phyloP scores from a whole-genome alignment of 352 stramenopile genomes.

The Globisporangium nodosum region DNA sequence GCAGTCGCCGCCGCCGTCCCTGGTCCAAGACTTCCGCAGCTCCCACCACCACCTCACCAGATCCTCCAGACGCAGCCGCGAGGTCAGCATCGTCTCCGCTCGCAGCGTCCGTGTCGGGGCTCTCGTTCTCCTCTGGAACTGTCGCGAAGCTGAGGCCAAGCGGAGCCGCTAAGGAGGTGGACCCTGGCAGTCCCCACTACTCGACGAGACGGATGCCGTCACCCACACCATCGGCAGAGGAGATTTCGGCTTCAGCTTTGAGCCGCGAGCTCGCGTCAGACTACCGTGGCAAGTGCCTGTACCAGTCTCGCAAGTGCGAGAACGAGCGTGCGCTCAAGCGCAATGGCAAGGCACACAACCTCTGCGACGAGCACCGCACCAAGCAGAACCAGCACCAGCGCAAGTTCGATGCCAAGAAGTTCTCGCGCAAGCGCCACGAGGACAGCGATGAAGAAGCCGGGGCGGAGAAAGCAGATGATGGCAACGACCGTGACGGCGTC shows the following conservation, averaged over 20 bases:
- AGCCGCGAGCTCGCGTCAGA: slow-evolving; percentile 4
- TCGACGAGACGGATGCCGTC: not conserved
- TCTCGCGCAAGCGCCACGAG: slow-evolving; percentile 37
- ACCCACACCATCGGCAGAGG: not conserved
- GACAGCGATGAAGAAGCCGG: slow-evolving; percentile 6
- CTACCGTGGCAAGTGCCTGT: slow-evolving; percentile 65
- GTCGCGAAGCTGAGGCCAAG: not conserved
- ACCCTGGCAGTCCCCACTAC: not conserved
- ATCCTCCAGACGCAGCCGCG: not conserved
- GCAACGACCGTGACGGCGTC: slow-evolving; percentile 2
- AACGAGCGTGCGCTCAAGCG: slow-evolving; percentile 76
- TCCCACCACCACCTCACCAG: not conserved
- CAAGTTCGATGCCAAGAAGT: slow-evolving; percentile 82
- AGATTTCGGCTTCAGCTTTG: not conserved
- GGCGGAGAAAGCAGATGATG: not conserved
- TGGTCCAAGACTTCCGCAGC: not conserved
- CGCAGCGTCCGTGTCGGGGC: slow-evolving; percentile 9
- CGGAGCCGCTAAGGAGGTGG: not conserved
- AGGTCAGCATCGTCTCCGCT: slow-evolving; percentile 5
- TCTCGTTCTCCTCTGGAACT: not conserved
- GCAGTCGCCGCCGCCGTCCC: not conserved
- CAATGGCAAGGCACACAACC: slow-evolving; percentile 73
- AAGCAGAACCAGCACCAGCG: slow-evolving; percentile 83
- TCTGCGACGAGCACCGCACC: slow-evolving; percentile 67
- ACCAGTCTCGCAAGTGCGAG: slow-evolving; percentile 77